These are phyloP conservation scores for Papilionanthe hybrid DNA, from an alignment of 116 monocot species.

Conservation along the genomic window DNA sequence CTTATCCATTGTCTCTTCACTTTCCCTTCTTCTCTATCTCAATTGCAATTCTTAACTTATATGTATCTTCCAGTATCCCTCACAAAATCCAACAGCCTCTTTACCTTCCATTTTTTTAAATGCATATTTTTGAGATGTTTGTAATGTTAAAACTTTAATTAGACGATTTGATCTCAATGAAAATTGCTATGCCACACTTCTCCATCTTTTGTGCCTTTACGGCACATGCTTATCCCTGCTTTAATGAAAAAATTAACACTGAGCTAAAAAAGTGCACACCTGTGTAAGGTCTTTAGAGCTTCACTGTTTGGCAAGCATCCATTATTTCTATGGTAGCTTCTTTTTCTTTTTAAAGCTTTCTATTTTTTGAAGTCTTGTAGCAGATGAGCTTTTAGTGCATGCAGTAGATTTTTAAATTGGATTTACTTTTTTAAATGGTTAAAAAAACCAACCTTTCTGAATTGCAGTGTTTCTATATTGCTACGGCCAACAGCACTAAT, in stretches of 20 bases:
- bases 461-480: not conserved
- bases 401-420: not conserved
- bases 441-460: not conserved
- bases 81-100: too few species aligned
- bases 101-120: too few species aligned
- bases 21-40: too few species aligned
- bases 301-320: not conserved
- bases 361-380: not conserved
- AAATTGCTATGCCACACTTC: not conserved
- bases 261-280: not conserved
- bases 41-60: too few species aligned
- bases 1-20: too few species aligned
- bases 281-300: not conserved
- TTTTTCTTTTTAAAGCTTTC: not conserved
- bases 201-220: not conserved
- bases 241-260: not conserved
- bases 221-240: not conserved
- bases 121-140: too few species aligned
- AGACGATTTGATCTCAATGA: not conserved
- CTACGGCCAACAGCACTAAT: not conserved
- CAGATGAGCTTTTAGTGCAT: not conserved
- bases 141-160: too few species aligned
- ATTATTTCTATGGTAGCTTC: not conserved
- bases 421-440: not conserved
- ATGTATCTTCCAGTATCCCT: too few species aligned